Base-by-base conservation (phyloP, 2,329 filamentous ascomycete species). In the Cercospora berteroae region DNA sequence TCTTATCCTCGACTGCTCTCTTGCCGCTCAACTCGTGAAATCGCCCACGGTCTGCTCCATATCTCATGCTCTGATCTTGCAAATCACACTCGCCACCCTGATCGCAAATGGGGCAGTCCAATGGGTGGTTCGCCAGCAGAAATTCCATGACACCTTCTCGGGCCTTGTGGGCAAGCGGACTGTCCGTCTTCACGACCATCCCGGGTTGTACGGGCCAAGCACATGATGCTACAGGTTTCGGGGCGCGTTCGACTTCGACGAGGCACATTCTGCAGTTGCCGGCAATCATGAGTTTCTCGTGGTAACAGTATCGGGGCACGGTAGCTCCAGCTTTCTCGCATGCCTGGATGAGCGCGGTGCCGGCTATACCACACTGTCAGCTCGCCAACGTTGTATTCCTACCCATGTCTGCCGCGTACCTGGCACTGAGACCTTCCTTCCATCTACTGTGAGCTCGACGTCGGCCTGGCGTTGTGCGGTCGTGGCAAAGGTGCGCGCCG, bases 181-280 rank as follows among this genome's bases (percentile, higher is more conserved):
- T 97, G 82, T 97, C 93, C 71, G 95, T 99, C 88, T 98, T 97
- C 77, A 99, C 95, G 62, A 97, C 93, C 95, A 99, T 99, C 70
- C 95, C 95, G 65, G 95, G 92, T 81, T 97, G 94, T 74, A 98
- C 95, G 62, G 95, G 95, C 95, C 95, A 99, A 75, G 95, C 95
- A 82, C 95, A 99, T 70, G 95, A 99, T 76, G 95, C 95, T 66
- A 98, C 94, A 68, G 95, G 95, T 84, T 99, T 99, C 67, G 95
- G 95, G 69, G 93, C 92, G 82, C 89, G 89, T 84, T 98, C 95
- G 74, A 99, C 95, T 85, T 99, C 95, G 78, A 99, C 95, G 78
- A 99, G 84, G 83, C 95, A 99, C 95, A 99, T 99, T 84, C 95
- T 93, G 83, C 95, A 99, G 83, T 98, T 99, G 82, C 95, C 95